A percentile compares a stretch with the other conserved stretches of the same genome.
Conservation (phyloP, 2,329 filamentous ascomycete genomes). For the Graphiopsis chlorocephala region DNA sequence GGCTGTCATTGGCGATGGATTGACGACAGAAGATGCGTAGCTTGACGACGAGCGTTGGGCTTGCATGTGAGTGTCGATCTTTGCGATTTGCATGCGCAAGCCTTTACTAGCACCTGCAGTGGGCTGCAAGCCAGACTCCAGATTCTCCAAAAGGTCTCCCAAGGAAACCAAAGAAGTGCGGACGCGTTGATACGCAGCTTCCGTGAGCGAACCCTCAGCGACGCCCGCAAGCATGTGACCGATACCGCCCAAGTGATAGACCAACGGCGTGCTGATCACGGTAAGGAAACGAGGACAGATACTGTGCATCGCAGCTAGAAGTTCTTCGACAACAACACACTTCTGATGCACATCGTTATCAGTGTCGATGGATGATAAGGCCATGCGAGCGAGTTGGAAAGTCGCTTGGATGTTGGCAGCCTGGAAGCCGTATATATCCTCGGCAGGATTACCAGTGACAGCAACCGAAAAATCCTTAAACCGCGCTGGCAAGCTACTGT, state of each 20-base stretch:
- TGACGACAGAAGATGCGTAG: conserved; percentile 13
- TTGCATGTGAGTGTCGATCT: conserved; percentile 46
- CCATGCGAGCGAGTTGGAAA: conserved; percentile 48
- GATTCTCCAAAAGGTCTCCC: conserved; percentile 45
- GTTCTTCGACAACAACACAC: conserved; percentile 46
- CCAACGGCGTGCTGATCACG: conserved; percentile 49
- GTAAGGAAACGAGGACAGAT: conserved; percentile 47
- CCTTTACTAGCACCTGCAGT: conserved; percentile 40
- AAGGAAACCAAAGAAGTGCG: conserved; percentile 44
- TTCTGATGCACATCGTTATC: conserved; percentile 39
- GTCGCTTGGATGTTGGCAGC: conserved; percentile 52
- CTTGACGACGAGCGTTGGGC: conserved; percentile 25
- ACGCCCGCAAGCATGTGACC: conserved; percentile 50
- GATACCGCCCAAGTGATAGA: conserved; percentile 50
- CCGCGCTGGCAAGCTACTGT: conserved; percentile 29
- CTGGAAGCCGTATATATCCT: conserved; percentile 48
- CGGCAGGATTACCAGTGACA: conserved; percentile 33
- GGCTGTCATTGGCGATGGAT: background rate
- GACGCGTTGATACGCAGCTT: conserved; percentile 42
- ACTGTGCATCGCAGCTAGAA: conserved; percentile 43
- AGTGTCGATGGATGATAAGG: conserved; percentile 34
- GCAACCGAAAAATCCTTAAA: conserved; percentile 31
- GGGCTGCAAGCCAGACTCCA: conserved; percentile 43
- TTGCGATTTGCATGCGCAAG: conserved; percentile 42
- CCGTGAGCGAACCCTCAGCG: conserved; percentile 45